Evolutionary conservation across 1,284 basidiomycete genomes (phyloP).

Genomic region (Tilletiaria anomala): DNA sequence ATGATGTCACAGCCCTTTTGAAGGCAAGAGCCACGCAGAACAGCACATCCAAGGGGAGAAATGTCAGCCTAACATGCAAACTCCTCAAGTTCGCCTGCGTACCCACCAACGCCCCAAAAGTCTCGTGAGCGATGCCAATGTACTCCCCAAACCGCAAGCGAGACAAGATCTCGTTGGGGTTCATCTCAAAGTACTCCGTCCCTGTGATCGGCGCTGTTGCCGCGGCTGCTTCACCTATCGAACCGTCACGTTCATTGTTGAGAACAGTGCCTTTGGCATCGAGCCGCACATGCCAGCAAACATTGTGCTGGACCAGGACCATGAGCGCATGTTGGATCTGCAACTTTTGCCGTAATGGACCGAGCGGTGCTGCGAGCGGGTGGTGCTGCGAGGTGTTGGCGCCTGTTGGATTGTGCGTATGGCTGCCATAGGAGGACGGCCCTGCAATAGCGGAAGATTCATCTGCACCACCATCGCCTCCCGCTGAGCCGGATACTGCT

Average conservation of each 20-base stretch:
- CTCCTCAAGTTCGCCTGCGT: no score
- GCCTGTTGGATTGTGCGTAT: no score
- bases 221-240: no score
- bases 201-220: not conserved
- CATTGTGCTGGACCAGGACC: slow-evolving; percentile 77
- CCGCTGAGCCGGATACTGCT: slow-evolving; percentile 5
- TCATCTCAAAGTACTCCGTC: slow-evolving; percentile 40
- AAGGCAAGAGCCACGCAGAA: no score
- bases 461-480: slow-evolving; percentile 4
- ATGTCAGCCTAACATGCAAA: no score
- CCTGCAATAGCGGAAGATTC: not conserved
- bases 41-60: no score
- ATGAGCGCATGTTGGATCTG: slow-evolving; percentile 61
- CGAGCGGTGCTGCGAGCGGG: slow-evolving; percentile 5
- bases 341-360: slow-evolving; percentile 40
- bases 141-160: slow-evolving; percentile 43
- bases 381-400: no score
- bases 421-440: no score
- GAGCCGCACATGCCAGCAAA: slow-evolving; percentile 37
- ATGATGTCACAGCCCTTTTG: slow-evolving; percentile 48
- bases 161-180: slow-evolving; percentile 37
- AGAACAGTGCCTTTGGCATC: slow-evolving; percentile 10
- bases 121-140: slow-evolving; percentile 62
- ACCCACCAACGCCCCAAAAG: no score
- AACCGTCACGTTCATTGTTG: slow-evolving; percentile 4